Base-by-base conservation (phyloP, 106 monocot species). In the Dendrobium huoshanense region DNA sequence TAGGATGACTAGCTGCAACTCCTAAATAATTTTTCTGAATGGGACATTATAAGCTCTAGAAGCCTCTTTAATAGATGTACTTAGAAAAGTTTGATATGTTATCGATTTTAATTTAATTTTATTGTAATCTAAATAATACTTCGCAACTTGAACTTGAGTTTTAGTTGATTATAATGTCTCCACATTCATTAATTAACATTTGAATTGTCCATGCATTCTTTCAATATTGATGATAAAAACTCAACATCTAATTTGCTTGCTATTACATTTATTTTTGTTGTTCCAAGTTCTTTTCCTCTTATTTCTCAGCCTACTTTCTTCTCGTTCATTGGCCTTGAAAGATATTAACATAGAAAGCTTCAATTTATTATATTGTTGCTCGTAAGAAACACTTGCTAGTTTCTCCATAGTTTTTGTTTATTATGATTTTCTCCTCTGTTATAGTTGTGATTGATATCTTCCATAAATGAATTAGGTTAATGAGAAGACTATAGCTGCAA, bases 401-500 rank as follows among this genome's bases (percentile, higher is more conserved):
- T 61, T 15, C 51, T 10, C 15, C 22, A 61, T 61, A 0, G n/a
- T 61, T n/a, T 20, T 22, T 22, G 5, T 61, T 61, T 4, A 7
- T 22, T 4, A 61, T 15, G 51, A 13, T 61, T 61, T 19, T 61
- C 4, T 61, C 22, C 22, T 61, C n/a, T 61, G 22, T 61, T 61
- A 61, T 61, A 61, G 1, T 61, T 61, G n/a, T 61, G 61, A 61
- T 61, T 61, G n/a, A 22, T 61, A n/a, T 61, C 61, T 8, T 61
- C n/a, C 20, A 4, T n/a, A n/a, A 61, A n/a, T 61, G 61, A 40
- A 84, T 76, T 79, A 99, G 99, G 99, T 99, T 4, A 99, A 99
- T 83, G 99, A 99, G 89, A 99, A 99, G 75, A 87, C 93, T 1
- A 99, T 99, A 82, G 99, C 99, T 25, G 92, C 99, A 22, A 91